phyloP scores from a whole-genome alignment of 129 eudicot species.

The sunflower (Helianthus annuus) region DNA sequence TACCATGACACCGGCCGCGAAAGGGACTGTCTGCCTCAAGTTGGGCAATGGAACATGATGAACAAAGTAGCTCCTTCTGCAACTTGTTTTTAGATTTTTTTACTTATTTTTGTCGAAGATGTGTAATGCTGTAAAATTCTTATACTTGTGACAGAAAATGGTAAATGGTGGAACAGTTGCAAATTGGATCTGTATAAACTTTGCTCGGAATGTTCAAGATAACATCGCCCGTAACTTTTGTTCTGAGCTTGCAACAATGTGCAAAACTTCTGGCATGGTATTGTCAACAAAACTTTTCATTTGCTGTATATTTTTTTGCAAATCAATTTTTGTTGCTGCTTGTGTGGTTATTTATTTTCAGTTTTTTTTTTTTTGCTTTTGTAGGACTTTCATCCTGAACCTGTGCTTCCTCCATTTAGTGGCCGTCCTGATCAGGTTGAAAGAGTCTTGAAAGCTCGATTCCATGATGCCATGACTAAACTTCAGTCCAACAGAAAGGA shows the following conservation, averaged over 20 bases:
- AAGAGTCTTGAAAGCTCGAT: slow-evolving; percentile 61
- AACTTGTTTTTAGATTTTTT: neutral
- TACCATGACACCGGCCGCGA: slow-evolving; percentile 95
- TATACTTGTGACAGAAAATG: slow-evolving; percentile 59
- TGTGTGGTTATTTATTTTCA: neutral
- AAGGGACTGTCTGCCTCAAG: slow-evolving; percentile 89
- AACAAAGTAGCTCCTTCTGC: slow-evolving; percentile 51
- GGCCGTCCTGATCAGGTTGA: slow-evolving; percentile 90
- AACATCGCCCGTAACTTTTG: slow-evolving; percentile 61
- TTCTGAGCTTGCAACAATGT: slow-evolving; percentile 85
- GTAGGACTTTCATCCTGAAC: slow-evolving; percentile 67
- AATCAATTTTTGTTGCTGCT: neutral
- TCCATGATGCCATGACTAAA: slow-evolving; percentile 70
- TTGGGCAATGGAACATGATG: slow-evolving; percentile 99
- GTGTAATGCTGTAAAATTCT: neutral
- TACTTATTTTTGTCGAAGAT: neutral
- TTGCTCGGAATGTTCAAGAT: slow-evolving; percentile 77
- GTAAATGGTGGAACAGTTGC: slow-evolving; percentile 78
- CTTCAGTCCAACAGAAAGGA: slow-evolving; percentile 60
- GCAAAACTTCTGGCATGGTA: slow-evolving; percentile 88
- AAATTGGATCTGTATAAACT: slow-evolving; percentile 79
- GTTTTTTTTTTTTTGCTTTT: neutral
- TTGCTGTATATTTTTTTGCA: neutral
- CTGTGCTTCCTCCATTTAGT: slow-evolving; percentile 59
- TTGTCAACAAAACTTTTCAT: neutral